Evolutionary conservation across 1,284 basidiomycete species (phyloP), one percentile per base, ranked within the genome.

Genomic region (Ustilago nuda): DNA sequence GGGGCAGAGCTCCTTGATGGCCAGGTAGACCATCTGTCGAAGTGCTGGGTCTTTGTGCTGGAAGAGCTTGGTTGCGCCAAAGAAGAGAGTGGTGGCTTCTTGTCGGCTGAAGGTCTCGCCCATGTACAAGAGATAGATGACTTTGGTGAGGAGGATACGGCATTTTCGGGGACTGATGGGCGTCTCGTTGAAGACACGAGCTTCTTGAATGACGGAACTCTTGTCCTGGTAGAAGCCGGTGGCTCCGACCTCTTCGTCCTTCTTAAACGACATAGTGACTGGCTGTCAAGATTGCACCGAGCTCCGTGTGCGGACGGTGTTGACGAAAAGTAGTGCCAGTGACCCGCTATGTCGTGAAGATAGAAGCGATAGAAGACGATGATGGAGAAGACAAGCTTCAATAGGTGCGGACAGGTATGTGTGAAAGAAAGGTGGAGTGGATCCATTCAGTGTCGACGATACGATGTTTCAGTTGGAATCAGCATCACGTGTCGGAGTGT

Each of bases 31-130:
- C 89, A 96, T 96, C 88, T 99, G 97, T 76, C 97, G 91, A 64
- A 99, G 88, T 4, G 95, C 96, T 79, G 92, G 93, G 89, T 99
- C 97, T 87, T 98, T 99, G 88, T 99, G 93, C 87, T 99, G 97
- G 88, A 99, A 99, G 71, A 99, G 88, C 88, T 99, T 99, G 12
- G 97, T 98, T 0, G 95, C 96, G 58, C 97, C 96, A 88, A 99
- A 99, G 91, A 99, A 99, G 79, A 99, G 88, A 8, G 92, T 94
- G 23, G 97, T 99, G 3, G 97, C 95, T 88, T 99, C 97, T 87
- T 98, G 95, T 4, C 94, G 93, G 46, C 90, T 91, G 87, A 99
- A 96, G 1, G 91, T 94, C 88, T 99, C 96, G 72, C 97, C 97
- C 76, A 94, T 91, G 87, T 98, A 98, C 67, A 99, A 89, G 65